Evolutionary conservation across 176 grass and related monocot species (phyloP).

Genomic region (Cenchrus purpureus): DNA sequence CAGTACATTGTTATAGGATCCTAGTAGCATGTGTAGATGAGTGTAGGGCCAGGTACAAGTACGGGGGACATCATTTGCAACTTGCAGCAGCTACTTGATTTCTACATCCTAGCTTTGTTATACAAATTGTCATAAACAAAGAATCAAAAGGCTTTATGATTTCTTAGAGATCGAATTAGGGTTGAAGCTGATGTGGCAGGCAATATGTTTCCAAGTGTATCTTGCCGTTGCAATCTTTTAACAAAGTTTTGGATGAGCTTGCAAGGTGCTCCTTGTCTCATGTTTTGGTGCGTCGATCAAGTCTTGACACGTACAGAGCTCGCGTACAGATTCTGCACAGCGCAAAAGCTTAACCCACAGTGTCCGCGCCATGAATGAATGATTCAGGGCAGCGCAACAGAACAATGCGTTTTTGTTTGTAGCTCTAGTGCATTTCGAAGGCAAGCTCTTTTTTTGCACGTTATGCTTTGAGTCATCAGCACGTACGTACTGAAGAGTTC

Average conservation of each 20-base stretch:
- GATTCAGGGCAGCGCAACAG: background rate
- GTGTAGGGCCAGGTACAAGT: background rate
- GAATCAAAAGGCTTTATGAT: background rate
- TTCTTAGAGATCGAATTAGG: background rate
- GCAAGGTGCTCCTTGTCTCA: background rate
- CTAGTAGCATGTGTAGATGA: conserved; percentile 23
- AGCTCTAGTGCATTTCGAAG: conserved; percentile 45
- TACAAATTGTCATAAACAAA: background rate
- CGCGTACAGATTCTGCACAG: background rate
- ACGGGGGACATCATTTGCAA: background rate
- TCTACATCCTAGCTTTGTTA: background rate
- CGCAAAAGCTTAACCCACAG: background rate
- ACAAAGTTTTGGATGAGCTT: background rate
- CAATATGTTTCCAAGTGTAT: background rate
- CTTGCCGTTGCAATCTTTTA: background rate
- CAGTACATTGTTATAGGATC: conserved; percentile 9
- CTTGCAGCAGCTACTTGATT: conserved; percentile 1
- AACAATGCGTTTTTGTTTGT: conserved; percentile 20
- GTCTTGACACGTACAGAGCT: background rate
- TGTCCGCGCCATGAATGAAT: background rate
- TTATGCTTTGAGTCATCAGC: background rate
- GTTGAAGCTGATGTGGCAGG: background rate
- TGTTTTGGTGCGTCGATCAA: conserved; percentile 15
- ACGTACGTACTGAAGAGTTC: conserved; percentile 3
- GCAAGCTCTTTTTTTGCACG: conserved; percentile 23